phyloP scores from a whole-genome alignment of 139 green algal species.

The Chlamydomonas sp. region DNA sequence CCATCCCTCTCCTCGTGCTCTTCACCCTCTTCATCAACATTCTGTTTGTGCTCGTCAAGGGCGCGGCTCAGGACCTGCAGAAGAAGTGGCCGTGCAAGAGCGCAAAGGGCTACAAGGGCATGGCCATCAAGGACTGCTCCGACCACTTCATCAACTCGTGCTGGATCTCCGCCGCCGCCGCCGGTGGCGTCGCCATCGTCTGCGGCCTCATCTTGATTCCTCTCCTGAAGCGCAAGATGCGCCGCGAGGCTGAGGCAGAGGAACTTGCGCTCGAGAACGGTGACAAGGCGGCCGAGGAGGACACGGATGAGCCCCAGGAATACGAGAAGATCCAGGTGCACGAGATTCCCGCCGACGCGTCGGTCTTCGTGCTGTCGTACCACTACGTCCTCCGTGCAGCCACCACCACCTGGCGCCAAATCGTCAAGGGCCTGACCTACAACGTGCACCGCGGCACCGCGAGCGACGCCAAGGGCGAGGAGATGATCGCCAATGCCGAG shows the following conservation, averaged over 20 bases:
- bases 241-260: too few species aligned
- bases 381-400: neutral
- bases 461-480: neutral
- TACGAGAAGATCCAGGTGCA: neutral
- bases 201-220: neutral
- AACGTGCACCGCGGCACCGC: slow-evolving; percentile 1
- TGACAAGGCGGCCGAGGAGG: too few species aligned
- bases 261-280: too few species aligned
- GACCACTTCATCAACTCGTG: slow-evolving; percentile 4
- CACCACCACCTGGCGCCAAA: neutral
- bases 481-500: slow-evolving; percentile 24
- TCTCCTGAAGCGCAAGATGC: too few species aligned
- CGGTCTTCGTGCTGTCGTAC: neutral
- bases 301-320: too few species aligned
- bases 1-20: slow-evolving; percentile 30
- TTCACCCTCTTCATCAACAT: slow-evolving; percentile 39
- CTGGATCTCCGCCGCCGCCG: slow-evolving; percentile 8
- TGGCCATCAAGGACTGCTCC: slow-evolving; percentile 13
- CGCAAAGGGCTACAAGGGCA: neutral
- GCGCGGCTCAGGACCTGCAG: neutral
- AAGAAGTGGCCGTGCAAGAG: slow-evolving; percentile 9
- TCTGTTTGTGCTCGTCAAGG: slow-evolving; percentile 36
- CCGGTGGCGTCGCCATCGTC: neutral
- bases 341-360: neutral
- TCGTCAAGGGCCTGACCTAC: slow-evolving; percentile 8